Base-by-base conservation (phyloP, 768 basidiomycete species). In the Lentinula raphanica region DNA sequence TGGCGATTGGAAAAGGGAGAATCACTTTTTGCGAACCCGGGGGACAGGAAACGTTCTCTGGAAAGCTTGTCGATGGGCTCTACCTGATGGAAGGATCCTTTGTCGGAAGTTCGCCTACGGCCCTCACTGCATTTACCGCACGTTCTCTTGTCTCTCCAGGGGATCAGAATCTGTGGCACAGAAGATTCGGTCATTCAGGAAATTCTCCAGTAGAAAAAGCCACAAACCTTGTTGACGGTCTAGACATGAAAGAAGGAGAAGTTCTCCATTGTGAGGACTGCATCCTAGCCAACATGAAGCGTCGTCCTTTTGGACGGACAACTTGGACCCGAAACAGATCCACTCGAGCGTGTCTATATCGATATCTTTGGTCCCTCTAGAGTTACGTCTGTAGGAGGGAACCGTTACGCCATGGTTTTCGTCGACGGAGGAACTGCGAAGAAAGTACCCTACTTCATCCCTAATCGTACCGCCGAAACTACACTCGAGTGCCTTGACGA, bases 311-410 rank as follows among this genome's bases (percentile, higher is more conserved):
- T 23, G n/a, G 42, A 56, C 23, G 55, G 21, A 12, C n/a, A 17
- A 25, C 4, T 17, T 1, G 48, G 27, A 8, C 15, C 8, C 32
- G 32, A 38, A 3, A 49, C 44, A 15, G 19, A 48, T 4, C 13
- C 35, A 3, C 19, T 32, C 6, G 25, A n/a, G 1, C 42, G 35
- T 1, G 42, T 48, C 2, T 48, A 61, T 25, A 50, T 42, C 17
- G 59, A 65, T 35, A n/a, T 65, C 1, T 65, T 58, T 58, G 63
- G 64, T 8, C 63, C 64, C 6, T 44, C 56, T n/a, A n/a, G n/a
- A n/a, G n/a, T n/a, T n/a, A n/a, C n/a, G n/a, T n/a, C 40, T 1
- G 31, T 58, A 2, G 46, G 39, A 23, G 54, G 58, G 5, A 28
- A 32, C 5, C 29, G 13, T 2, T 56, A 61, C 17, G 59, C 59